Evolutionary conservation across 2,329 filamentous ascomycete genomes (phyloP).

Genomic region (Aspergillus sclerotialis): DNA sequence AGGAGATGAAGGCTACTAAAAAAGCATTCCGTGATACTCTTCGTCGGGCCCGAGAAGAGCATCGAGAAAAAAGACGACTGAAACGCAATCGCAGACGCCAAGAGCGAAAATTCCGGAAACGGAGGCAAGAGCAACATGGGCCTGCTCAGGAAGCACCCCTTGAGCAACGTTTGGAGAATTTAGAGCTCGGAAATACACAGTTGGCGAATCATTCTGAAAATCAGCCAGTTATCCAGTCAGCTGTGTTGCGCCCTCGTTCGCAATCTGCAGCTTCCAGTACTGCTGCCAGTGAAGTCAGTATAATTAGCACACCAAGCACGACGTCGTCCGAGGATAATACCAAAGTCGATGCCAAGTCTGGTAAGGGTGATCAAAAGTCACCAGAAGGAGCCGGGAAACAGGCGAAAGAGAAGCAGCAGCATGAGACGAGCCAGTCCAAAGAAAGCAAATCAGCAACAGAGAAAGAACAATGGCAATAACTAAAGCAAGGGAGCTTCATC

Average conservation of each 20-base stretch:
- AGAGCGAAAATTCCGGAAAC: conserved; percentile 9
- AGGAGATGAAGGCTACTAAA: conserved; percentile 29
- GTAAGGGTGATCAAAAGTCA: conserved; percentile 7
- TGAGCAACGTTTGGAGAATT: conserved; percentile 14
- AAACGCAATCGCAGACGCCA: conserved; percentile 18
- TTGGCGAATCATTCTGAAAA: conserved; percentile 5
- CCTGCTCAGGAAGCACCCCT: conserved; percentile 8
- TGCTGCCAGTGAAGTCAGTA: conserved; percentile 13
- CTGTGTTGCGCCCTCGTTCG: conserved; percentile 5
- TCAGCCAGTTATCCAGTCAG: conserved; percentile 8
- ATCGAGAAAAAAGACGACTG: conserved; percentile 20
- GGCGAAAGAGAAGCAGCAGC: conserved; percentile 1
- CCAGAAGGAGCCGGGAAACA: conserved; percentile 5
- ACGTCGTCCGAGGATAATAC: conserved; percentile 7
- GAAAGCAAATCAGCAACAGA: conserved; percentile 6
- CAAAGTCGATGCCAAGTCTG: background rate
- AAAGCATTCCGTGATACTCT: conserved; percentile 31
- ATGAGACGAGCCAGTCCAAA: no score
- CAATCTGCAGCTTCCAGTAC: conserved; percentile 7
- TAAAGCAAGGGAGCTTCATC: no score
- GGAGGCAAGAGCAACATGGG: conserved; percentile 4
- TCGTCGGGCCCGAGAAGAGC: conserved; percentile 29
- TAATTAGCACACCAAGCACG: conserved; percentile 12
- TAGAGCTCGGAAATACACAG: conserved; percentile 9
- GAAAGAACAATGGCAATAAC: no score